Percentiles rank a stretch among this genome's conserved stretches.
Evolutionary conservation across 202 grass and related monocot species (phyloP).

Genomic region (Carex sylvatica): DNA sequence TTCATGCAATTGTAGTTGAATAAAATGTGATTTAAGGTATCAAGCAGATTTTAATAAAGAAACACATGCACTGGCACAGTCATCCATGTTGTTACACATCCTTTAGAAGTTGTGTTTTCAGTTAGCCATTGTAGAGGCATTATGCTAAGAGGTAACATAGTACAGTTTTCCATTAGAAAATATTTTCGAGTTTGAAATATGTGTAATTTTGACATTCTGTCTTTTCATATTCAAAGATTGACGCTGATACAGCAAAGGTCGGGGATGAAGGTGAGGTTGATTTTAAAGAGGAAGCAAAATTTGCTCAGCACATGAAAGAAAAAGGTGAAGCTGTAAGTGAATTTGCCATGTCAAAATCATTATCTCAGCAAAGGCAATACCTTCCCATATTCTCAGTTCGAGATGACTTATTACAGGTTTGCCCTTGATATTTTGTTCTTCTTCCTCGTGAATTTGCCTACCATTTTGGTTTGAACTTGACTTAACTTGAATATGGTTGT

Average conservation of each 20-base stretch:
- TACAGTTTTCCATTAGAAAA: background rate
- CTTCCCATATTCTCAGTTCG: conserved; percentile 96
- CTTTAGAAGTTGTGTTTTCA: background rate
- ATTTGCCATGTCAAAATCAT: conserved; percentile 91
- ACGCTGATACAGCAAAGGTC: conserved; percentile 92
- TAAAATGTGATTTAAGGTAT: conserved; percentile 2
- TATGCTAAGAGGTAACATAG: background rate
- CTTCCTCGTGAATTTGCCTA: conserved; percentile 12
- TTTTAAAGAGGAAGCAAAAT: conserved; percentile 96
- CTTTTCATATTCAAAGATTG: conserved; percentile 55
- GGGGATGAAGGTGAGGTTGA: conserved; percentile 94
- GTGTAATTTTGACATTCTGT: background rate
- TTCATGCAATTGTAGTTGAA: background rate
- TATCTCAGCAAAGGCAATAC: conserved; percentile 96
- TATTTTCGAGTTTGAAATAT: background rate
- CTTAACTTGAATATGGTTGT: conserved; percentile 20
- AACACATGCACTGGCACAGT: background rate
- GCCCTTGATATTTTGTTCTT: conserved; percentile 24
- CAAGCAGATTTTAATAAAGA: background rate
- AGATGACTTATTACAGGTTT: conserved; percentile 91
- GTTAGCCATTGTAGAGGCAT: background rate
- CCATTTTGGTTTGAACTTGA: background rate
- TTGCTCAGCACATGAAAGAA: conserved; percentile 85
- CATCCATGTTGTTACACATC: background rate
- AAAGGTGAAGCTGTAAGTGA: conserved; percentile 97